phyloP scores from a whole-genome alignment of 192 early-diverging fungal genomes.

The Backusella psychrophila region DNA sequence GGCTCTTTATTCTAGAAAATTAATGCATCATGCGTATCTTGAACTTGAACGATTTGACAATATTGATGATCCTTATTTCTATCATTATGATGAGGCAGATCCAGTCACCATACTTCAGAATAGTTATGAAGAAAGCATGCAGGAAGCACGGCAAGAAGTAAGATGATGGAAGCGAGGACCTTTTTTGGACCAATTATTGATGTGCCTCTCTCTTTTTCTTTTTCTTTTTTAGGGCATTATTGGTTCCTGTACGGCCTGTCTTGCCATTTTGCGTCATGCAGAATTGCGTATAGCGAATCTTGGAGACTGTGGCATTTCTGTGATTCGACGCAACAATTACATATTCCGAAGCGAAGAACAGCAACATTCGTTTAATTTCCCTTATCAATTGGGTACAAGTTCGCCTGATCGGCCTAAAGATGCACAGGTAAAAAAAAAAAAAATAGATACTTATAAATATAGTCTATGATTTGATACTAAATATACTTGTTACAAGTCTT shows the following conservation, averaged over 20 bases:
- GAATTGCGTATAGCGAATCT: slow-evolving; percentile 92
- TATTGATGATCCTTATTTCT: slow-evolving; percentile 71
- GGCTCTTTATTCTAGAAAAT: slow-evolving; percentile 84
- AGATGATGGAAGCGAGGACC: not conserved
- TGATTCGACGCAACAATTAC: slow-evolving; percentile 84
- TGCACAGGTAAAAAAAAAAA: slow-evolving; percentile 25
- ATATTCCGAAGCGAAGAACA: slow-evolving; percentile 96
- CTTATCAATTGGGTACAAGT: slow-evolving; percentile 88
- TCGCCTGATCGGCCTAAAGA: slow-evolving; percentile 28
- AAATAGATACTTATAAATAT: no score
- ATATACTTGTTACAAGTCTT: slow-evolving; percentile 29
- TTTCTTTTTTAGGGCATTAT: slow-evolving; percentile 53
- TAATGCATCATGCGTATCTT: slow-evolving; percentile 90
- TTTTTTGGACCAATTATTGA: not conserved
- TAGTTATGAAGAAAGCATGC: slow-evolving; percentile 72
- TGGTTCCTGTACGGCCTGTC: slow-evolving; percentile 89
- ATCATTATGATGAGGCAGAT: slow-evolving; percentile 75
- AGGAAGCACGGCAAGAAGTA: slow-evolving; percentile 70
- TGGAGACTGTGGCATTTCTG: slow-evolving; percentile 89
- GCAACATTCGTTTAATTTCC: slow-evolving; percentile 98
- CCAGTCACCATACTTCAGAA: slow-evolving; percentile 76
- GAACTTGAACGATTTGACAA: slow-evolving; percentile 89
- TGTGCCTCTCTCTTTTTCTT: not conserved
- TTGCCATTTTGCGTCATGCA: slow-evolving; percentile 85
- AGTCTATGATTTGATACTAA: no score